Base-by-base conservation (phyloP, 176 grass and related monocot genomes). In the Oryza brachyantha region DNA sequence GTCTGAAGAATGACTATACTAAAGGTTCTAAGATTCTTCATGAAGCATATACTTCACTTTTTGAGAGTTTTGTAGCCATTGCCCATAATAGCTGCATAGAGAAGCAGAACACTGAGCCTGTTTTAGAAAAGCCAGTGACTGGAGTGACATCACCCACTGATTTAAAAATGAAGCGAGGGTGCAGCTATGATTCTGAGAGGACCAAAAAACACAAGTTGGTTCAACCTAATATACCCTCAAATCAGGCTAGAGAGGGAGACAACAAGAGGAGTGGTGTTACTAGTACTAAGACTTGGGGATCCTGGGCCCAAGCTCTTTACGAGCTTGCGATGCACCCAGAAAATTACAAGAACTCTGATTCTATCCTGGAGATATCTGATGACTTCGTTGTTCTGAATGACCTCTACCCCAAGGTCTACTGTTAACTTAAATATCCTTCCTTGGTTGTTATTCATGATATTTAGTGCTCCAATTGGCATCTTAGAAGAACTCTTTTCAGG, bases 301-400 rank as follows among this genome's bases (percentile, higher is more conserved):
- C 92, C 61, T 98, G 95, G 95, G 89, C 92, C 36, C 83, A 90
- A 74, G 83, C 87, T 70, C 89, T 94, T 57, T 78, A 97, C 78
- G 80, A 84, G 19, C 79, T 91, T 68, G 91, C 91, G 57, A 83
- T 90, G 78, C 76, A 89, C 76, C 91, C 84, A 0, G 86, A 88
- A 50, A 97, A 90, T 73, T 77, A 90, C 60, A 91, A 91, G 76
- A 76, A 87, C 58, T 25, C 79, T 4, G 79, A 91, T 86, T 74
- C 61, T 83, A 66, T 91, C 46, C 80, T 91, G 62, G 86, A 91
- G 66, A 86, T 74, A 57, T 93, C 94, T 78, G 78, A 93, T 76
- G 78, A 90, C 73, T 84, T 88, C 80, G 12, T 93, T 76, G 78
- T 97, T 85, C 60, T 93, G 34, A 88, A 86, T 29, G 94, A 97